Evolutionary conservation across 176 grass and related monocot genomes (phyloP).

Genomic region (Oropetium thomaeum): DNA sequence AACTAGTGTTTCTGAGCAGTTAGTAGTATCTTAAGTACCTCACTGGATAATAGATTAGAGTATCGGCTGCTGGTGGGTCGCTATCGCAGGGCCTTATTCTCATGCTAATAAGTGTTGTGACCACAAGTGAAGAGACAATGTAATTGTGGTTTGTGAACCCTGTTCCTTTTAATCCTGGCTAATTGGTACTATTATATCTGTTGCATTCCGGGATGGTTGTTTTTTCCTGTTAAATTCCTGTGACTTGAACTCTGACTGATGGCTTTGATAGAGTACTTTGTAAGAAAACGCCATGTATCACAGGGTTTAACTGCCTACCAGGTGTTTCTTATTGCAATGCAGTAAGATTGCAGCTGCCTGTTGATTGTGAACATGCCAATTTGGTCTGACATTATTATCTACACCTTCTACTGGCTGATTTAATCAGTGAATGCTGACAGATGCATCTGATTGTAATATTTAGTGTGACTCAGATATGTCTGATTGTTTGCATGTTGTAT

Average conservation of each 20-base stretch:
- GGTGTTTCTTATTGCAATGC: not conserved
- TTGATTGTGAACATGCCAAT: not conserved
- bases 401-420: not conserved
- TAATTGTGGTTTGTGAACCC: not conserved
- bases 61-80: not conserved
- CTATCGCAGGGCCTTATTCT: not conserved
- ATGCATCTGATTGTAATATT: not conserved
- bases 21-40: slow-evolving; percentile 19
- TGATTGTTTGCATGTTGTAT: not conserved
- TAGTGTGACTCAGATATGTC: not conserved
- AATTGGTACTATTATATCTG: not conserved
- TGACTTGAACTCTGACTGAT: not conserved
- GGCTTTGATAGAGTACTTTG: not conserved
- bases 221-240: not conserved
- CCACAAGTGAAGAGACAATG: slow-evolving; percentile 7
- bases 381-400: not conserved
- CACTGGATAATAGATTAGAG: slow-evolving; percentile 14
- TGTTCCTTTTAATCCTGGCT: slow-evolving; percentile 1
- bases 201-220: not conserved
- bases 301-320: not conserved
- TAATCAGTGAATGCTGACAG: not conserved
- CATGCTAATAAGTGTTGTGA: slow-evolving; percentile 40
- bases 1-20: slow-evolving; percentile 29
- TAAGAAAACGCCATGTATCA: not conserved
- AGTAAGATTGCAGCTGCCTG: not conserved